phyloP scores from a whole-genome alignment of 108 stramenopile species.

The Cyclotella kingstonii region DNA sequence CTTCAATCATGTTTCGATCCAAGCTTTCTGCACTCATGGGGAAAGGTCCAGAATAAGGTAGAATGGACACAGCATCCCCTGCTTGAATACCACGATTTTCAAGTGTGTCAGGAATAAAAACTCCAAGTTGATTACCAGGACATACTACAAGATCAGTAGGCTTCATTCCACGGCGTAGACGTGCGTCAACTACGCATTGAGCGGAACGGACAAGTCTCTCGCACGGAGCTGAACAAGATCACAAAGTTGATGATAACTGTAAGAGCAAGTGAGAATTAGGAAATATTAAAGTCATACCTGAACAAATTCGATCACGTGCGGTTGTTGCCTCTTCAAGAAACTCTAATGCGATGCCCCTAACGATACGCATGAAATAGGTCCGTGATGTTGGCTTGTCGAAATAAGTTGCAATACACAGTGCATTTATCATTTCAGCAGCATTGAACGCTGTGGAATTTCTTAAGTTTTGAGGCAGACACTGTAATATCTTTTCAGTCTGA shows the following conservation, averaged over 20 bases:
- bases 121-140: constrained; percentile 86
- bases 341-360: constrained; percentile 85
- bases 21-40: constrained; percentile 90
- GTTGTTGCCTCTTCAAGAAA: constrained; percentile 90
- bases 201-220: constrained; percentile 79
- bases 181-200: constrained; percentile 88
- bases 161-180: constrained; percentile 79
- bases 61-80: constrained; percentile 87
- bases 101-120: constrained; percentile 85
- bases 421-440: constrained; percentile 91
- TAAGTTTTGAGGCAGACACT: constrained; percentile 85
- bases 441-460: constrained; percentile 78
- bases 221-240: constrained; percentile 55
- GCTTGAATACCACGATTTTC: constrained; percentile 90
- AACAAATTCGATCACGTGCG: constrained; percentile 89
- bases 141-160: constrained; percentile 78
- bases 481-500: constrained; percentile 80
- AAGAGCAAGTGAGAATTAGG: not conserved
- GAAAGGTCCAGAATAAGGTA: constrained; percentile 90
- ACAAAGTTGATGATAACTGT: not conserved
- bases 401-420: constrained; percentile 88
- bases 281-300: constrained; percentile 14
- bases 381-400: constrained; percentile 81
- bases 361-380: constrained; percentile 88
- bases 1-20: constrained; percentile 92